phyloP scores from a whole-genome alignment of 2,329 filamentous ascomycete genomes.

The Colletotrichum sojae region DNA sequence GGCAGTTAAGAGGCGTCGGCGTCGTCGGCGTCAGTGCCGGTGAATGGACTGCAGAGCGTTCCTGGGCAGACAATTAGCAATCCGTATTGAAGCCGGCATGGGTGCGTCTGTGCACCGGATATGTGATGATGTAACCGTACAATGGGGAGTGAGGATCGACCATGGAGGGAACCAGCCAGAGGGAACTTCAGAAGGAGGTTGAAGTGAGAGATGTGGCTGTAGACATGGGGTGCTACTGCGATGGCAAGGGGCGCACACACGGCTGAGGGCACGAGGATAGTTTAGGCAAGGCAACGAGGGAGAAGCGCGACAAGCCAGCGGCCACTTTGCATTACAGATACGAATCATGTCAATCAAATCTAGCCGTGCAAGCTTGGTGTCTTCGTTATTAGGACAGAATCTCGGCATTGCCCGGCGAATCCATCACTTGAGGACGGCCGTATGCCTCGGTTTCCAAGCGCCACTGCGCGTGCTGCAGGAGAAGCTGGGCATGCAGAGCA shows the following conservation, averaged over 20 bases:
- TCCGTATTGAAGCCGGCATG: conserved; percentile 18
- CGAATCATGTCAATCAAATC: conserved; percentile 17
- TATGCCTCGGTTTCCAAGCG: conserved; percentile 23
- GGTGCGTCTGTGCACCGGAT: conserved; percentile 29
- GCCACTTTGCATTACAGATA: conserved; percentile 5
- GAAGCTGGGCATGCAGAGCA: conserved; percentile 12
- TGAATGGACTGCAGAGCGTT: conserved; percentile 19
- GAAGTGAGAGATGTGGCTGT: conserved; percentile 23
- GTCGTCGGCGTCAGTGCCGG: conserved; percentile 24
- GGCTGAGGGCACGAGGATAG: conserved; percentile 14
- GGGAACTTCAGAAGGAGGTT: conserved; percentile 13
- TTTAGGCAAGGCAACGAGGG: conserved; percentile 16
- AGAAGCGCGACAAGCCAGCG: conserved; percentile 17
- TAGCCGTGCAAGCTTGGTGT: conserved; percentile 10
- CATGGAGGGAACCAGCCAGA: not conserved
- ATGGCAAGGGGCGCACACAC: conserved; percentile 24
- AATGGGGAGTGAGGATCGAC: conserved; percentile 12
- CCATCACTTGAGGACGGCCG: conserved; percentile 35
- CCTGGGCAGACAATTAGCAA: conserved; percentile 33
- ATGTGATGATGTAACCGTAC: conserved; percentile 33
- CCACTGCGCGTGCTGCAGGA: conserved; percentile 11
- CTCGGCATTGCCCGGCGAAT: conserved; percentile 24
- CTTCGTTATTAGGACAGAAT: conserved; percentile 25
- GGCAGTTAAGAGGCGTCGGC: conserved; percentile 30
- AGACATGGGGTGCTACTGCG: conserved; percentile 32